phyloP scores from a whole-genome alignment of 257 asterid species.

The Schizonepeta tenuifolia region DNA sequence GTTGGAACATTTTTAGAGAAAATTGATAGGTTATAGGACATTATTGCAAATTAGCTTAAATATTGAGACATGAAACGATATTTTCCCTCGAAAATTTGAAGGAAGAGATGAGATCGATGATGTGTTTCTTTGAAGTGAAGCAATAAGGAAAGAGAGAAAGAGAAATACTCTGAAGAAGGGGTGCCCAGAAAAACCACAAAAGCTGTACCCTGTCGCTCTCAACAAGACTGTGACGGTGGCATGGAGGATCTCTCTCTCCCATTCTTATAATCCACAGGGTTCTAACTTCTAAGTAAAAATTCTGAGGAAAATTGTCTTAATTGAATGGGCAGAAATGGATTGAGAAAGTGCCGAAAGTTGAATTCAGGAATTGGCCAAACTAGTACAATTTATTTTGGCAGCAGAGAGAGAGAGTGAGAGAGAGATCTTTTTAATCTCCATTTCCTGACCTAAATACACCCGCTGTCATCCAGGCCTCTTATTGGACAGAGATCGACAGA shows the following conservation, averaged over 20 bases:
- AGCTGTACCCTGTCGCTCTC: slow-evolving; percentile 66
- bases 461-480: slow-evolving; percentile 54
- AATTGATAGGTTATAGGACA: too few species aligned
- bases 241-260: slow-evolving; percentile 32
- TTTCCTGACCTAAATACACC: slow-evolving; percentile 65
- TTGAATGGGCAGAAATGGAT: background rate
- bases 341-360: background rate
- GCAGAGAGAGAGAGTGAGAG: slow-evolving; percentile 35
- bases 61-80: too few species aligned
- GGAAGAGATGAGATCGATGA: slow-evolving; percentile 31
- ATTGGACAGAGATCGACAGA: slow-evolving; percentile 26
- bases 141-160: slow-evolving; percentile 41
- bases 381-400: slow-evolving; percentile 7
- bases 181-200: slow-evolving; percentile 48
- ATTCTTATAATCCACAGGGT: background rate
- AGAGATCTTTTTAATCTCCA: slow-evolving; percentile 58
- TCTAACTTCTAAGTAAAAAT: background rate
- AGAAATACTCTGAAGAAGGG: slow-evolving; percentile 14
- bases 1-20: too few species aligned
- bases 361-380: background rate
- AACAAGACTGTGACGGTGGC: slow-evolving; percentile 40
- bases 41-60: too few species aligned
- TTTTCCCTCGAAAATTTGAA: too few species aligned
- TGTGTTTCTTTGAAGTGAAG: slow-evolving; percentile 66
- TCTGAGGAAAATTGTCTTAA: background rate